Percentiles rank a stretch among this genome's conserved stretches.
phyloP scores from a whole-genome alignment of 1,284 basidiomycete genomes.

The Ustilago cynodontis region DNA sequence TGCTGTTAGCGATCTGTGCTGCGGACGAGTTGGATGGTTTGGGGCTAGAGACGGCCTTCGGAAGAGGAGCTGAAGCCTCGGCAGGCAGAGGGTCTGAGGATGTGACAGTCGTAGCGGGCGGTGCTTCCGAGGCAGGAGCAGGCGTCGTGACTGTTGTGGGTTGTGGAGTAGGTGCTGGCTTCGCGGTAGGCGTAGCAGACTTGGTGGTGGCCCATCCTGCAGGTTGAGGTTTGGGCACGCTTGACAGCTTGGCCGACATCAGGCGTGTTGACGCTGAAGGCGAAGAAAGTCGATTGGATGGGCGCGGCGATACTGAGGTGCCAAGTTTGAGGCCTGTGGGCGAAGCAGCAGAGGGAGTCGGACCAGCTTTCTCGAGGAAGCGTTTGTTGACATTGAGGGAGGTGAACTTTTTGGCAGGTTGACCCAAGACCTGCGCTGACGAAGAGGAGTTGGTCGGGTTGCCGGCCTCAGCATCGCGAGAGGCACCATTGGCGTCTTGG shows the following conservation, averaged over 20 bases:
- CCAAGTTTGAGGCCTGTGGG: slow-evolving; percentile 42
- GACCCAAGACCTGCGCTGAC: slow-evolving; percentile 22
- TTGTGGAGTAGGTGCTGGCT: slow-evolving; percentile 19
- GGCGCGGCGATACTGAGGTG: slow-evolving; percentile 35
- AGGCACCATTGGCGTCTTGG: neutral
- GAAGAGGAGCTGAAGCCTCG: slow-evolving; percentile 32
- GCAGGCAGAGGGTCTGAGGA: slow-evolving; percentile 33
- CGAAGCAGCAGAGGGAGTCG: slow-evolving; percentile 28
- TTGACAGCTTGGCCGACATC: slow-evolving; percentile 53
- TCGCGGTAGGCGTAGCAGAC: slow-evolving; percentile 24
- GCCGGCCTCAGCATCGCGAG: neutral
- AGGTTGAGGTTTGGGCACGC: slow-evolving; percentile 51
- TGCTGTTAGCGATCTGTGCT: slow-evolving; percentile 8
- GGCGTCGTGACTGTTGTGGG: slow-evolving; percentile 7
- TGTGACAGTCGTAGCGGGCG: neutral
- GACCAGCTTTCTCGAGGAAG: slow-evolving; percentile 65
- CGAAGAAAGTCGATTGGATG: slow-evolving; percentile 42
- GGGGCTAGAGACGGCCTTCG: slow-evolving; percentile 28
- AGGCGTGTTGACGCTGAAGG: slow-evolving; percentile 41
- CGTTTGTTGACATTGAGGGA: slow-evolving; percentile 67
- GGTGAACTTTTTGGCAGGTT: slow-evolving; percentile 61
- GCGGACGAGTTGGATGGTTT: slow-evolving; percentile 26
- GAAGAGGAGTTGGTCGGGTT: slow-evolving; percentile 16
- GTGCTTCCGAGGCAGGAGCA: slow-evolving; percentile 11
- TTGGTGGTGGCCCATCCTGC: slow-evolving; percentile 53